Evolutionary conservation across 306 rosid species (phyloP), one percentile per base, ranked within the genome.

Genomic region (Erythrophleum fordii): DNA sequence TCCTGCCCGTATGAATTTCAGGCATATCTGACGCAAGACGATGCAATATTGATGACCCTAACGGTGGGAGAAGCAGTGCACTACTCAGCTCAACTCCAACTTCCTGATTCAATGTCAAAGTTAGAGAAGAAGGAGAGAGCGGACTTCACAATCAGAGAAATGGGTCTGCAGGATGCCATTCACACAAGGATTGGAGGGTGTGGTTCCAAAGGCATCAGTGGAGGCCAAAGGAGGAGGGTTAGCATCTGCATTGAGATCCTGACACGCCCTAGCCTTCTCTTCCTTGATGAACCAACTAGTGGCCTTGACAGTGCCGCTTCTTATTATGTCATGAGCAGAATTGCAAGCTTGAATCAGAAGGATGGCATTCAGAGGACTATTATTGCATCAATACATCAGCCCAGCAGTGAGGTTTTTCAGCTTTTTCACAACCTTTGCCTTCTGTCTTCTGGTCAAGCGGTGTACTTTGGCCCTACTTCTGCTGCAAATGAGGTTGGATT

Each of bases 261-360:
- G 4, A 86, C 92, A n/a, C 73, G 81, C 17, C 89, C 91, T 0
- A 76, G 84, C 14, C 92, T 88, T 75, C 88, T 90, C 0, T 88
- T 90, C 53, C 85, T 90, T 31, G 92, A 90, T 49, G 94, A 90
- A 70, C 94, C 94, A 11, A 90, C 94, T 0, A 86, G 92, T 31
- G 91, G 94, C 17, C 83, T 90, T 20, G 94, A 88, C 11, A 87
- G 93, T 26, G 91, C 93, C 5, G 91, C 93, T 2, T 89, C 89
- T 12, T 87, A 72, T n/a, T 83, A 85, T 49, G 93, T 89, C 8
- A 87, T 89, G 91, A 85, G 86, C 34, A 70, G 89, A 77, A 85
- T 87, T 14, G 88, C 91, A 4, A 25, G 70, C 55, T 34, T 74
- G 5, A 72, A 76, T 23, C 28, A 64, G 34, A 75, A n/a, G 53